Base-by-base conservation (phyloP, 1,139 yeast genomes). In the Blastobotrys elegans region DNA sequence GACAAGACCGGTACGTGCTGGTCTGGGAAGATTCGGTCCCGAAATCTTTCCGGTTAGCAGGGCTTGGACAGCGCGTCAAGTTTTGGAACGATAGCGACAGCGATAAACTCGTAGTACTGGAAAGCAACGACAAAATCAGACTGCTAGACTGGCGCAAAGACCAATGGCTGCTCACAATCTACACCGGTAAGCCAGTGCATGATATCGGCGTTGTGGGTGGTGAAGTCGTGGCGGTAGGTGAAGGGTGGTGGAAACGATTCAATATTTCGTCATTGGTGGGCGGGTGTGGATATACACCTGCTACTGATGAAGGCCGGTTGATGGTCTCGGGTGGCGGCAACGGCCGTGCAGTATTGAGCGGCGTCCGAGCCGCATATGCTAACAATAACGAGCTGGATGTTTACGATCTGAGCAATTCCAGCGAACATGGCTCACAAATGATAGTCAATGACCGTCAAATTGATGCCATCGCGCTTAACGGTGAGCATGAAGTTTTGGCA, bases 201-300 rank as follows among this genome's bases (percentile, higher is more conserved):
- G 69, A 61, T 41, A 59, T 67, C 1, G 50, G 63, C 1, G 45
- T 63, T 4, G 22, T 52, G 29, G 58, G 59, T 34, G 58, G 60
- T n/a, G 59, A 57, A 21, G 39, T 67, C 2, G 50, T 64, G 2
- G 68, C 65, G 2, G 50, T 66, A 32, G 71, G 70, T 1, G 57
- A 60, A 21, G 70, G 70, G 3, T 65, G 68, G 69, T 60, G 65
- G 63, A 67, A 66, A 46, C 54, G 57, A 24, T 68, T 62, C 44
- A 52, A 56, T 40, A 39, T 57, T n/a, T 50, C 48, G 16, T 45
- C 55, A 10, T 46, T 58, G 26, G 31, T 44, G 17, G 63, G 63
- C 8, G 64, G 63, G 10, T 55, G 61, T 44, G 64, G 64, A 10
- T 57, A 55, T 41, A 61, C 63, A 2, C 48, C 50, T 13, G 56